Base-by-base conservation (phyloP, 306 rosid genomes). In the Quillaja saponaria region DNA sequence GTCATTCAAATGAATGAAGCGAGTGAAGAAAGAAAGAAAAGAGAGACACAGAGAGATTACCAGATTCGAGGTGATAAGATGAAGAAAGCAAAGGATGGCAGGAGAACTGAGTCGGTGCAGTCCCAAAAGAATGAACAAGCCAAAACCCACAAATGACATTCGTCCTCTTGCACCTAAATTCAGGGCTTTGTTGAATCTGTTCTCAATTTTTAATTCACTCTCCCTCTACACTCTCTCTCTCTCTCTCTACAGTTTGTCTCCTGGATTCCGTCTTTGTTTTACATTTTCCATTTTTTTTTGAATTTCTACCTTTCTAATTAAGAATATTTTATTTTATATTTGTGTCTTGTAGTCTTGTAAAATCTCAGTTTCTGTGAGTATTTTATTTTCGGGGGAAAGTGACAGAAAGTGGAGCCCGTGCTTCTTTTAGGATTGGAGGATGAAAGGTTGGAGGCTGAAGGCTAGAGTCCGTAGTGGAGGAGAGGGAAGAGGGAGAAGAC, bases 341-440 rank as follows among this genome's bases (percentile, higher is more conserved):
- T n/a, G n/a, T n/a, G n/a, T n/a, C n/a, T n/a, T n/a, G n/a, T n/a
- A n/a, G n/a, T n/a, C n/a, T n/a, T n/a, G n/a, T n/a, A n/a, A n/a
- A n/a, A n/a, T n/a, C n/a, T n/a, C n/a, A n/a, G n/a, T n/a, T n/a
- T n/a, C n/a, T n/a, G n/a, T n/a, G n/a, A n/a, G n/a, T n/a, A n/a
- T n/a, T n/a, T n/a, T n/a, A 47, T 51, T 68, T 75, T 73, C 72
- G 77, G 70, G 73, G 75, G 84, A 69, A 71, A 79, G 59, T 42
- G 64, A 21, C 13, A 34, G 69, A 74, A 67, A 71, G 15, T 33
- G 42, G 38, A 9, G 0, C 4, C 12, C 17, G 65, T 12, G 14
- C 41, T 14, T 52, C 21, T 34, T 61, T 41, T 65, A 21, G 13
- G 33, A 6, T 21, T 20, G 3, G 39, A 47, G 61, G 50, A 35